Conservation (phyloP, 164 flowering plant species). For the Protea cynaroides region DNA sequence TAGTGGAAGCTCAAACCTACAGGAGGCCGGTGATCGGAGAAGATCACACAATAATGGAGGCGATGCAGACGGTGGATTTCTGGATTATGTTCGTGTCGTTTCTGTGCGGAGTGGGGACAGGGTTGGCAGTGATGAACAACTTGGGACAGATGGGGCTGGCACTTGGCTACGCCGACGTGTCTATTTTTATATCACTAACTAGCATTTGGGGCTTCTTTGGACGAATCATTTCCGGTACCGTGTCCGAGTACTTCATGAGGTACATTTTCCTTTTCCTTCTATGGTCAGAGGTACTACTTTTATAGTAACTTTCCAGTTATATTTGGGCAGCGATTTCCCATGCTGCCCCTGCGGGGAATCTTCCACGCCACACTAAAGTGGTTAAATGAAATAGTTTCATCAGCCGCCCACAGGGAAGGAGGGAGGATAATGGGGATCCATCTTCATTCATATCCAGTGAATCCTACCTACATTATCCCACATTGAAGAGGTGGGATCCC, state of each 20-base stretch:
- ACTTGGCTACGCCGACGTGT: conserved; percentile 73
- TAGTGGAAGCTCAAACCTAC: conserved; percentile 16
- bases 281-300: neutral
- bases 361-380: too few species aligned
- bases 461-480: too few species aligned
- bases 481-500: too few species aligned
- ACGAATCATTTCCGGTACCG: conserved; percentile 62
- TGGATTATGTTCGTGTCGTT: conserved; percentile 81
- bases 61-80: conserved; percentile 56
- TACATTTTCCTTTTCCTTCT: conserved; percentile 20
- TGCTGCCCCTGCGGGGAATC: too few species aligned
- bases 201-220: conserved; percentile 93
- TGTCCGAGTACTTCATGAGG: conserved; percentile 75
- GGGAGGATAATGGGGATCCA: too few species aligned
- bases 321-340: too few species aligned
- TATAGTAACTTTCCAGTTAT: too few species aligned
- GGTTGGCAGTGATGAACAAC: conserved; percentile 85
- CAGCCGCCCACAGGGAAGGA: too few species aligned
- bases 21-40: conserved; percentile 60
- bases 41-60: conserved; percentile 74
- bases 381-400: too few species aligned
- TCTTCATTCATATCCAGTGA: too few species aligned
- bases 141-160: conserved; percentile 90
- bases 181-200: conserved; percentile 70
- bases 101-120: conserved; percentile 89